These are phyloP conservation scores for Beverwykella pulmonaria DNA, from an alignment of 495 filamentous ascomycete genomes.

Conservation along the genomic window DNA sequence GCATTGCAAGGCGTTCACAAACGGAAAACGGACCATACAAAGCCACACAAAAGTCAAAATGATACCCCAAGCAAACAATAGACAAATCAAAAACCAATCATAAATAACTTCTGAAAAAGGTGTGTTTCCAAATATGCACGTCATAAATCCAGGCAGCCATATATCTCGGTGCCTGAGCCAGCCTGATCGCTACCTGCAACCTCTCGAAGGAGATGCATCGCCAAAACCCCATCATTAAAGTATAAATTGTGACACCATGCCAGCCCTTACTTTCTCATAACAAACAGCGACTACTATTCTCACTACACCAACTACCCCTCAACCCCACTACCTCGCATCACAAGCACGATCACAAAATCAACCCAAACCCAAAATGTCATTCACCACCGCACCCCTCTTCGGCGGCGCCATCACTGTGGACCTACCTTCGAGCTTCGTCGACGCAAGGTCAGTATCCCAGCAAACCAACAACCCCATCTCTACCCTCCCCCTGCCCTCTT, in stretches of 20 bases:
- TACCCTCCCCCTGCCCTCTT: too few species aligned
- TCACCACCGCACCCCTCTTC: constrained; percentile 67
- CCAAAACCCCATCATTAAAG: background rate
- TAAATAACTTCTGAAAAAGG: background rate
- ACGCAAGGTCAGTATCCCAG: constrained; percentile 69
- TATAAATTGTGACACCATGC: constrained; percentile 22
- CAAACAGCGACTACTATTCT: background rate
- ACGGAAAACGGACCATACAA: background rate
- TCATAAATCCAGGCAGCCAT: constrained; percentile 26
- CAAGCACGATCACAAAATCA: background rate
- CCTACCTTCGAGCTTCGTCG: constrained; percentile 72
- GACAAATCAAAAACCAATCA: constrained; percentile 7
- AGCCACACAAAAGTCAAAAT: constrained; percentile 11
- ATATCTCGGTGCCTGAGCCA: constrained; percentile 30
- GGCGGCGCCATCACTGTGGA: constrained; percentile 77
- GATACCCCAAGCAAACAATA: constrained; percentile 21
- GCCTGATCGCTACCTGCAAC: constrained; percentile 35
- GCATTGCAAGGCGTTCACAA: constrained; percentile 23
- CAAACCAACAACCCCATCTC: too few species aligned
- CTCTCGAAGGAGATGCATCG: background rate
- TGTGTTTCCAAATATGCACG: constrained; percentile 12
- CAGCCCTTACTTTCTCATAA: background rate
- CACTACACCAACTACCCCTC: constrained; percentile 1
- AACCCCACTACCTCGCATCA: background rate
- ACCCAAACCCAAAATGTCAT: constrained; percentile 43